Evolutionary conservation across 176 grass and related monocot genomes (phyloP), one percentile per base, ranked within the genome.

Genomic region (Carex pumila): DNA sequence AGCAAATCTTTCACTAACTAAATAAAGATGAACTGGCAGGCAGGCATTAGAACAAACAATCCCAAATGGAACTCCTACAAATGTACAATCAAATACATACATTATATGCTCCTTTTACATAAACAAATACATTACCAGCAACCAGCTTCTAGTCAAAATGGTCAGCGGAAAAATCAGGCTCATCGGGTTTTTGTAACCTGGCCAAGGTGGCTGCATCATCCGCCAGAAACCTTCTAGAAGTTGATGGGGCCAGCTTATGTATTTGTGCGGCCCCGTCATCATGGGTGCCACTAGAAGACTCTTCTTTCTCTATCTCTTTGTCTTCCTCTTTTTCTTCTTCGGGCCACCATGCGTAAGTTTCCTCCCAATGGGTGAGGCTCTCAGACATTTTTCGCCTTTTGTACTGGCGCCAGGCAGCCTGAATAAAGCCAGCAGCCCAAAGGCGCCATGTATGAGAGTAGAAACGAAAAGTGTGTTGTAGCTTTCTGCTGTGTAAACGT

Each of bases 381-480:
- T 91, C 89, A 9, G 95, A 82, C 82, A 93, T 81, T 87, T 93
- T 91, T 72, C 94, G 82, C 6, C 91, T 88, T 81, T 93, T 87
- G 86, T 89, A 90, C 57, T 94, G 92, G 31, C 91, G 87, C 95
- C 95, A 98, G 0, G 92, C 92, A 0, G 95, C 92, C 86, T 98
- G 92, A 80, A 98, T 93, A 79, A 93, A 98, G 89, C 95, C 92
- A 67, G 95, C 91, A 15, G 83, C 94, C 94, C 94, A 97, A 21
- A 89, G 80, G 73, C 86, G 89, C 94, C 92, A 97, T 22, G 94
- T 92, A 78, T 97, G 92, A 7, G 94, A 97, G 81, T 94, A 92
- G 61, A 92, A 94, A 86, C 94, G 86, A 87, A 98, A 98, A 1
- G 95, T 98, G 79, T 98, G 95, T 79, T 98, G 92, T 22, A 98